A percentile compares a stretch with the other conserved stretches of the same genome.
These are phyloP conservation scores for Rubia balearica DNA, from an alignment of 305 asterid species.

Conservation along the genomic window DNA sequence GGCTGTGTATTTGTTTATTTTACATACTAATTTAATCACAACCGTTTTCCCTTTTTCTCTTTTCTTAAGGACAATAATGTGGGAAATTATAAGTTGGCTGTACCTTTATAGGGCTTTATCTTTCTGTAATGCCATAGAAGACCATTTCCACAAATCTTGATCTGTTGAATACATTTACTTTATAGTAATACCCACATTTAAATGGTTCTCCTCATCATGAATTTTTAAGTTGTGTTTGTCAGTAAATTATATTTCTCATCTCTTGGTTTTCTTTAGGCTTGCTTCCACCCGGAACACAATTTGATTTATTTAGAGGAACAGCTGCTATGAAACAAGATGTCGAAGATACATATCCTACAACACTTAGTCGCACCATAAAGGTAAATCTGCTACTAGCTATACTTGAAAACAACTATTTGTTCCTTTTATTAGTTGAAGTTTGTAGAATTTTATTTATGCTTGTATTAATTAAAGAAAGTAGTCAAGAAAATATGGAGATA, in stretches of 20 bases:
- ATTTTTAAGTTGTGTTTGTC: neutral
- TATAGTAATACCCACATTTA: neutral
- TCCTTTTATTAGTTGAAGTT: neutral
- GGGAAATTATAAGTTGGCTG: neutral
- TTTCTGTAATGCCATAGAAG: neutral
- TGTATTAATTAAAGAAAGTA: neutral
- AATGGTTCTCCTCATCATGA: neutral
- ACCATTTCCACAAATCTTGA: neutral
- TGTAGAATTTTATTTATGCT: neutral
- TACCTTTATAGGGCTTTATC: neutral
- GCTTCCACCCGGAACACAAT: conserved; percentile 98
- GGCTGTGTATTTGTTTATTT: neutral
- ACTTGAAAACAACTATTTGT: neutral
- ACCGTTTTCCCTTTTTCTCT: neutral
- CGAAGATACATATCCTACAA: conserved; percentile 87
- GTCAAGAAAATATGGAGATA: neutral
- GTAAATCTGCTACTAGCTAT: conserved; percentile 27
- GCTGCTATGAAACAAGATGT: conserved; percentile 99
- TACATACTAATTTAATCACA: neutral
- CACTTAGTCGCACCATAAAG: conserved; percentile 87
- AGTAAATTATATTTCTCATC: conserved; percentile 5
- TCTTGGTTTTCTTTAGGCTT: conserved; percentile 45
- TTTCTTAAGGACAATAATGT: neutral
- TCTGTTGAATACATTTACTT: neutral
- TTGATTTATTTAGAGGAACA: conserved; percentile 90